These are phyloP conservation scores for Irpex sp. DNA, from an alignment of 1,284 basidiomycete genomes.

Conservation along the genomic window DNA sequence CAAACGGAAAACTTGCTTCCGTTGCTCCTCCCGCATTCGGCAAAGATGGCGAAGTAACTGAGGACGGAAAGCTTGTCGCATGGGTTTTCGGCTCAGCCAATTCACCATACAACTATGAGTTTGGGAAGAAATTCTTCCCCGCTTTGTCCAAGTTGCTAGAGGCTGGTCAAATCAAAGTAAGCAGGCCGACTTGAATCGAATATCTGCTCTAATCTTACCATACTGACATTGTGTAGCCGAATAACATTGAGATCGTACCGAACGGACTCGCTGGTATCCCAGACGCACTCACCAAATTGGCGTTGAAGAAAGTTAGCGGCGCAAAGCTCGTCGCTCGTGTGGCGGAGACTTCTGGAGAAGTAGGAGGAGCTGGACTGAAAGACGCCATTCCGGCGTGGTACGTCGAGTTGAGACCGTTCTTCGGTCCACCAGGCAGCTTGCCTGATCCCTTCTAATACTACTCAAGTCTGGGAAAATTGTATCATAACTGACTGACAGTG, in stretches of 20 bases:
- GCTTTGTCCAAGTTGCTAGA: slow-evolving; percentile 11
- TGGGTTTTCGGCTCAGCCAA: slow-evolving; percentile 4
- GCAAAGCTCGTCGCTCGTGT: slow-evolving; percentile 27
- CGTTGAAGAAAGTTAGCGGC: slow-evolving; percentile 22
- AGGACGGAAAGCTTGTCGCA: slow-evolving; percentile 10
- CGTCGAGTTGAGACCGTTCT: not conserved
- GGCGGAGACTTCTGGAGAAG: slow-evolving; percentile 21
- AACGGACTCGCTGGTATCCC: slow-evolving; percentile 26
- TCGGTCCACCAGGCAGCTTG: not conserved
- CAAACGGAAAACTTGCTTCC: not conserved
- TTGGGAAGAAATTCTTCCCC: slow-evolving; percentile 10
- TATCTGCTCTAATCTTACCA: not conserved
- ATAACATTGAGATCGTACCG: slow-evolving; percentile 24
- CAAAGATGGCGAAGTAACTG: not conserved
- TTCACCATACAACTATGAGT: slow-evolving; percentile 4
- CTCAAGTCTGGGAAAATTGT: not conserved
- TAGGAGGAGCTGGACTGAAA: not conserved
- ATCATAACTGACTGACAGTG: no score
- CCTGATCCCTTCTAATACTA: not conserved
- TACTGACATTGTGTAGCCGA: not conserved
- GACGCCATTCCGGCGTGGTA: not conserved
- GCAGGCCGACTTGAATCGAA: not conserved
- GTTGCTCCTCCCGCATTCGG: not conserved
- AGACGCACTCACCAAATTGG: slow-evolving; percentile 22
- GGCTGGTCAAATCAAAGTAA: slow-evolving; percentile 12